Evolutionary conservation across 139 green algal genomes (phyloP), one percentile per base, ranked within the genome.

Genomic region (Chlorella ohadii): DNA sequence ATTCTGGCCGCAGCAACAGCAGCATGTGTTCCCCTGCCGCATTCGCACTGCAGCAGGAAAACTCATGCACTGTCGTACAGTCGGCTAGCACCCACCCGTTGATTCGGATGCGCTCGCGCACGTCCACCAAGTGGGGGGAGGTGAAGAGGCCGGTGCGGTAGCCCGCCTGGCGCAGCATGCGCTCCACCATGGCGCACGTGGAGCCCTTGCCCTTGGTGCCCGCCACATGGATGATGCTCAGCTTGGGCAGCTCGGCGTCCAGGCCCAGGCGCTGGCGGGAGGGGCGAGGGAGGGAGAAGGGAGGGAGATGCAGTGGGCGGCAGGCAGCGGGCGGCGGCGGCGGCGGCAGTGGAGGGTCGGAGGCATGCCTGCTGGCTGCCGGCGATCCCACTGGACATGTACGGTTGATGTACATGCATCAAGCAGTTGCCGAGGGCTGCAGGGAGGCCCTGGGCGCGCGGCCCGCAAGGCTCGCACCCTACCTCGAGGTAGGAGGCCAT

Each of bases 151-250:
- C 96, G 16, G 94, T 98, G 39, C 75, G 90, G 89, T 98, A 98
- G 22, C 94, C 94, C 41, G 86, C 91, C 4, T 61, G 0, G 12
- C 94, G 90, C 78, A 98, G 88, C 11, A 98, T 94, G 82, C 83
- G 91, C 75, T 98, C 95, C 44, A 96, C 87, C 91, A 98, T 95
- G 11, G 93, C 91, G 78, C 93, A 97, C 2, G 95, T 98, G 44
- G 95, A 98, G 16, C 96, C 96, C 91, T 98, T 98, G 65, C 95
- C 95, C 87, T 98, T 98, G 34, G 95, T 98, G 23, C 96, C 96
- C 4, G 96, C 96, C 41, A 98, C 93, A 78, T 98, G 94, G 41
- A 98, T 94, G 3, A 97, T 90, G 33, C 79, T 93, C 27, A 98
- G 87, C 66, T 90, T 86, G 6, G 84, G 65, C 38, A 98, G 64